Base-by-base conservation (phyloP, 2,329 filamentous ascomycete genomes). In the Verticillium alfalfae region DNA sequence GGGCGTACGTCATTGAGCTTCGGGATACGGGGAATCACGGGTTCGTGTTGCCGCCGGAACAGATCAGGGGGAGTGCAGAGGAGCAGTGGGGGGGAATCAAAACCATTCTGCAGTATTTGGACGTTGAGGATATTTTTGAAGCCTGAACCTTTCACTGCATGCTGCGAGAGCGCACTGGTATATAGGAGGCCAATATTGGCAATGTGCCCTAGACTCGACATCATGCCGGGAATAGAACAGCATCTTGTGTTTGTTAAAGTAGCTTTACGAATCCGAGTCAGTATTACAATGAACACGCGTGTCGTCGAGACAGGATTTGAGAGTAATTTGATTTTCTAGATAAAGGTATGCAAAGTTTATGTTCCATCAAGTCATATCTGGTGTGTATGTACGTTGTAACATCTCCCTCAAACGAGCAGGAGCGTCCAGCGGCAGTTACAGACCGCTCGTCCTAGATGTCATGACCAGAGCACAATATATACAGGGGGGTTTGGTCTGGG, bases 1-100 rank as follows among this genome's bases (percentile, higher is more conserved):
- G 72, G 39, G 75, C 75, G 1, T 78, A 74, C 66, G 73, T 74
- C 2, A 72, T 78, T 18, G 75, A 78, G 67, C 68, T 76, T 9
- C 61, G 68, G 2, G 72, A 75, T 36, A 73, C 67, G 9, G 71
- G 71, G 1, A 67, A 69, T 18, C 72, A 71, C 39, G 76, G 76
- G 0, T 78, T 78, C 34, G 66, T 76, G 6, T 67, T 78, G 41
- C 76, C 76, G 0, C 68, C 74, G 0, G 67, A 70, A 49, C 72
- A 76, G 66, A 78, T 78, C 34, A 58, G 70, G 9, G 71, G 73
- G 0, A 75, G 70, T 6, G 70, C 69, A 0, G 65, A 70, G 58
- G 76, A 78, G 67, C 67, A 71, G 54, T 75, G 72, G 73, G 69
- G 63, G 2, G 72, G 71, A 5, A 70, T 75, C 59, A 72, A 70